Base-by-base conservation (phyloP, 2,329 filamentous ascomycete species). In the Hypoxylon sp. region DNA sequence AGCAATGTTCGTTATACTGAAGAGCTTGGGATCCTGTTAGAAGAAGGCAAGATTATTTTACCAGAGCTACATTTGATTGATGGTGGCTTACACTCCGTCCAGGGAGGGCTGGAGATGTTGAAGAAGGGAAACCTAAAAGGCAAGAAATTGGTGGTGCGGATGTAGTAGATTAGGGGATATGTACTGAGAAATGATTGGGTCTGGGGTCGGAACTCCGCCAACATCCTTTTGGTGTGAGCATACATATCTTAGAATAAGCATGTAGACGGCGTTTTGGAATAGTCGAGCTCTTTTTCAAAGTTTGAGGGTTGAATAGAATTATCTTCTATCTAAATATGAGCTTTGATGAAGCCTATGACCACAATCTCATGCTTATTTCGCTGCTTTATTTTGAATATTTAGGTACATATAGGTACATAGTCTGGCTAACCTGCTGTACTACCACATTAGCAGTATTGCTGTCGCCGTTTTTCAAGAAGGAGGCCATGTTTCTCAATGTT, bases 71-170 rank as follows among this genome's bases (percentile, higher is more conserved):
- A 77, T 29, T 60, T 80, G 26, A 57, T 81, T 10, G 71, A 78
- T 0, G 80, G 79, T n/a, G 80, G 80, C 0, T 58, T 81, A 37
- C 73, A 73, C 11, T 73, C 69, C 0, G 74, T 81, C 8, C 71
- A 75, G 42, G 62, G 66, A 22, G 79, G 80, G 0, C 58, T 81
- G 47, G 75, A 77, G 13, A 75, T 76, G 68, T 54, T 81, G 47
- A 80, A 79, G 64, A 73, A 70, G 59, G 79, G 79, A 17, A 76
- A 79, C 54, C 68, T 80, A 63, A 75, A 68, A 29, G 78, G 79
- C 2, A 76, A 71, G 71, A 80, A 80, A 64, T 51, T 81, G 47
- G 78, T 81, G 24, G 78, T 80, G 6, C 63, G 70, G 8, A 70
- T 76, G 68, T 67, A 53, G 55, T 37, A 44, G 42, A 3, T 22